Evolutionary conservation across 306 rosid genomes (phyloP), one percentile per base, ranked within the genome.

Genomic region (Amphicarpaea edgeworthii): DNA sequence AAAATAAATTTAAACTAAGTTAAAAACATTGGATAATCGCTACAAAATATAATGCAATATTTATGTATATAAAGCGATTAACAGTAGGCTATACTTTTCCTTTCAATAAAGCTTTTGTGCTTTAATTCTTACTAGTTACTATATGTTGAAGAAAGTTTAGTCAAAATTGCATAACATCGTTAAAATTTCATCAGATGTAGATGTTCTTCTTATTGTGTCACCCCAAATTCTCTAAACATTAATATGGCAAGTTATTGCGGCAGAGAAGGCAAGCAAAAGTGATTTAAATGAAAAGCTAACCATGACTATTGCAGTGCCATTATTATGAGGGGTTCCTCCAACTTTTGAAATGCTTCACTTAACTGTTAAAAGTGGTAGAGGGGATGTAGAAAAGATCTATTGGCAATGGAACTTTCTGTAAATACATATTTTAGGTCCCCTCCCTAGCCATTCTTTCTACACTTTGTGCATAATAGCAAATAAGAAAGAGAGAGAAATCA

Each of bases 241-340:
- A 14, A 49, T 50, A 32, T 76, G 77, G 72, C 87, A 95, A 97
- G 88, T 95, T 75, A 90, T 95, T 70, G 88, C 93, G 2, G 90
- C 98, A 7, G 95, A 94, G 87, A 94, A 88, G 85, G 98, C 90
- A 10, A 86, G 78, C 77, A 92, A 78, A 86, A 93, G 97, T 21
- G 97, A 96, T 71, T 72, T 92, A 82, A 93, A 95, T 43, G 98
- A 95, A 79, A 95, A 92, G 84, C 87, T 95, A 81, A 92, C 93
- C 73, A 95, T 95, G 98, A 92, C 95, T 0, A 97, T 95, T 43
- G 98, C 98, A 8, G 98, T 95, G 65, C 98, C 98, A 40, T 86
- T 95, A 47, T 90, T 95, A 17, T 95, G 98, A 97, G 98, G 97
- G 26, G 97, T 92, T 72, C 98, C 98, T 81, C 98, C 98, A 23